Percentiles rank a stretch among this genome's conserved stretches.
Evolutionary conservation across 2,329 filamentous ascomycete genomes (phyloP).

Genomic region (Fusarium sp.): DNA sequence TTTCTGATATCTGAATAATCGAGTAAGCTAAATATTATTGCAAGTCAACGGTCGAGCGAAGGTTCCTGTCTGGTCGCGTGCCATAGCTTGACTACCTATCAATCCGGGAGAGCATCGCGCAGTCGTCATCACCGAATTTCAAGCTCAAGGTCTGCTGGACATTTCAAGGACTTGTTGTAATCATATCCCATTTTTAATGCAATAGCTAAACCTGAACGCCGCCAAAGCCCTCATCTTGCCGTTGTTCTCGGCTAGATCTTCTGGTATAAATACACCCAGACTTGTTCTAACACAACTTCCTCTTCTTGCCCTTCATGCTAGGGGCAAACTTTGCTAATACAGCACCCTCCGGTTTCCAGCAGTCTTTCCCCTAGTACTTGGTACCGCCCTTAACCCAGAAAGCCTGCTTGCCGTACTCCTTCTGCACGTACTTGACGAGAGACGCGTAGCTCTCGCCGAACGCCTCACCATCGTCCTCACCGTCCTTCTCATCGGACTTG

Average conservation of each 20-base stretch:
- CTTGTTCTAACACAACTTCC: constrained; percentile 30
- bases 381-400: constrained; percentile 59
- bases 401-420: constrained; percentile 70
- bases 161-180: constrained; percentile 36
- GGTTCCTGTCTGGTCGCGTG: not conserved
- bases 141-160: constrained; percentile 14
- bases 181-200: constrained; percentile 47
- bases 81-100: not conserved
- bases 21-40: not conserved
- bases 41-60: not conserved
- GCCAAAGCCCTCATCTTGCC: constrained; percentile 50
- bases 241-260: constrained; percentile 43
- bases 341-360: not conserved
- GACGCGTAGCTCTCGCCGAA: constrained; percentile 73
- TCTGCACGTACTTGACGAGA: constrained; percentile 73
- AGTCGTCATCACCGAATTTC: constrained; percentile 2
- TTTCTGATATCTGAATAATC: not conserved
- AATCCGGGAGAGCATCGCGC: constrained; percentile 1
- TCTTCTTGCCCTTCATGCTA: constrained; percentile 3
- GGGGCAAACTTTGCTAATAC: not conserved
- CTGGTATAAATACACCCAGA: constrained; percentile 55
- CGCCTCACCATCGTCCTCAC: constrained; percentile 66
- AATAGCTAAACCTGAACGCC: constrained; percentile 53
- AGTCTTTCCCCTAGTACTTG: constrained; percentile 27
- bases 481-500: constrained; percentile 58